Conservation (phyloP, 1,284 basidiomycete species). For the Sutorius eximius region DNA sequence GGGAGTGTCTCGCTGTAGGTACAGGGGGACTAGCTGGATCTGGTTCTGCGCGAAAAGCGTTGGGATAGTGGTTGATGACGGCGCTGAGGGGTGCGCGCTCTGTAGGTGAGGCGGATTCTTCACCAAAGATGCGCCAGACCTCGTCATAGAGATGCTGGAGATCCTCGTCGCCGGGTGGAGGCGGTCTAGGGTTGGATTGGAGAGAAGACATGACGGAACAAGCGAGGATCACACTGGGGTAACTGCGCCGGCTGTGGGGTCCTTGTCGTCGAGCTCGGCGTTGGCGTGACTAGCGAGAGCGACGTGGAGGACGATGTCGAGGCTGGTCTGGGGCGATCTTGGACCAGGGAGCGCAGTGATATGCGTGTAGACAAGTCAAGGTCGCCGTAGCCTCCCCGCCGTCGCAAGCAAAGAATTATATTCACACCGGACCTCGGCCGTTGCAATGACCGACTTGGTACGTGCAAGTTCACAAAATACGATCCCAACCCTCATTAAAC, state of each 20-base stretch:
- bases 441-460: neutral
- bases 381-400: neutral
- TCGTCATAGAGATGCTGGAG: slow-evolving; percentile 69
- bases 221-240: slow-evolving; percentile 9
- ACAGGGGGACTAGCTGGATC: slow-evolving; percentile 14
- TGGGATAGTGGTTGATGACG: slow-evolving; percentile 13
- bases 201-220: slow-evolving; percentile 30
- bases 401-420: slow-evolving; percentile 5
- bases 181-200: slow-evolving; percentile 35
- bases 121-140: slow-evolving; percentile 64
- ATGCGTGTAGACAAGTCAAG: slow-evolving; percentile 4
- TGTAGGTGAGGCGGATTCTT: slow-evolving; percentile 36
- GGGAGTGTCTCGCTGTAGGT: slow-evolving; percentile 14
- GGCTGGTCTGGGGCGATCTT: neutral
- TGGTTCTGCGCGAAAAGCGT: slow-evolving; percentile 23
- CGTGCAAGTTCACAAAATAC: neutral
- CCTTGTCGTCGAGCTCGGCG: slow-evolving; percentile 1
- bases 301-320: slow-evolving; percentile 4
- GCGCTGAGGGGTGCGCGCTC: slow-evolving; percentile 26
- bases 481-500: neutral
- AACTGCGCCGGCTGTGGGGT: neutral
- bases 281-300: neutral
- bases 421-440: slow-evolving; percentile 11
- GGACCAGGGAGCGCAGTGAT: neutral
- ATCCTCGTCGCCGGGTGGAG: slow-evolving; percentile 61